phyloP scores from a whole-genome alignment of 805 yeast genomes.

The Ogataea naganishii region DNA sequence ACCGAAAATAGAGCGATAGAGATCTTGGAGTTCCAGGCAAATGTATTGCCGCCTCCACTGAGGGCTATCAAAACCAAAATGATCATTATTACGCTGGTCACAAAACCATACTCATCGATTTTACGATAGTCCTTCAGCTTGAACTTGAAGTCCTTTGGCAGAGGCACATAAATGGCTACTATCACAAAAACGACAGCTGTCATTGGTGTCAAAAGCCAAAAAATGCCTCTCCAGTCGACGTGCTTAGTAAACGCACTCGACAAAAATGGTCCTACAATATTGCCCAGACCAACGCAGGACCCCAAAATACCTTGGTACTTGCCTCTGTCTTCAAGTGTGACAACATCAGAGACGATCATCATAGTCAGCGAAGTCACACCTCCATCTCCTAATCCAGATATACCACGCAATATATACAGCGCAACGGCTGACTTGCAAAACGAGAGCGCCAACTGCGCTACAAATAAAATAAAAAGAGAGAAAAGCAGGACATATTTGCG shows the following conservation, averaged over 20 bases:
- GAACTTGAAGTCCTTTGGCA: constrained; percentile 21
- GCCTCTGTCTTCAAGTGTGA: constrained; percentile 44
- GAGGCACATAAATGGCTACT: constrained; percentile 26
- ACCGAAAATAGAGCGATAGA: constrained; percentile 32
- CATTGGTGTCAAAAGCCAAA: constrained; percentile 37
- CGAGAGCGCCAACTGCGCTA: constrained; percentile 42
- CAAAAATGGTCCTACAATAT: constrained; percentile 46
- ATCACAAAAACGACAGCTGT: constrained; percentile 23
- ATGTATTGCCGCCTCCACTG: constrained; percentile 54
- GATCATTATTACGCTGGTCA: constrained; percentile 37
- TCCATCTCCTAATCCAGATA: constrained; percentile 50
- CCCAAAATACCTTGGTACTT: constrained; percentile 51
- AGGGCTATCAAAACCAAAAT: constrained; percentile 46
- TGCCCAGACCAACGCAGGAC: constrained; percentile 40
- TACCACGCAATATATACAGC: constrained; percentile 42
- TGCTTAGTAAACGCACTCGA: constrained; percentile 40
- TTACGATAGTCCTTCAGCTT: constrained; percentile 30
- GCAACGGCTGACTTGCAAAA: constrained; percentile 40
- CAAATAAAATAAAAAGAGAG: constrained; percentile 28
- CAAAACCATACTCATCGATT: constrained; percentile 46
- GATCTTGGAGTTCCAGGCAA: constrained; percentile 41
- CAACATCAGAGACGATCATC: constrained; percentile 47
- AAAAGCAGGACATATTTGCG: constrained; percentile 35
- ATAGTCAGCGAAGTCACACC: constrained; percentile 41
- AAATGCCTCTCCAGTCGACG: constrained; percentile 44